Conservation (phyloP, 108 stramenopile genomes). For the Fragilaria radians region DNA sequence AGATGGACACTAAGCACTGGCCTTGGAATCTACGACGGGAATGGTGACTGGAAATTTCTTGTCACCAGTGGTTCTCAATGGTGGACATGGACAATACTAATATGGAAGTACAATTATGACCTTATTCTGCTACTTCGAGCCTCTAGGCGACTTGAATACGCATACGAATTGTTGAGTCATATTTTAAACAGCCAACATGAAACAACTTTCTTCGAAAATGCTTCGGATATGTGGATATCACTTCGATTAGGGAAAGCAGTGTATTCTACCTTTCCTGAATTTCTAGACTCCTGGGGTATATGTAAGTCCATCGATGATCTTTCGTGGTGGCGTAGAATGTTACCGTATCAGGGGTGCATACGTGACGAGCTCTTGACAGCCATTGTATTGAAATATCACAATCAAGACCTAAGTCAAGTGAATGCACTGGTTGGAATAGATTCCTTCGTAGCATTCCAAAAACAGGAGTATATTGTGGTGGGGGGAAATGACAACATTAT, state of each 20-base stretch:
- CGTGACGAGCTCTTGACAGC: constrained; percentile 51
- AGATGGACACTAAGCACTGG: no score
- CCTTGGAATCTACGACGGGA: constrained; percentile 26
- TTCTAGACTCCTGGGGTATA: constrained; percentile 44
- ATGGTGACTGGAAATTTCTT: constrained; percentile 10
- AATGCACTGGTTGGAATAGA: constrained; percentile 64
- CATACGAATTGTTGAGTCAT: constrained; percentile 37
- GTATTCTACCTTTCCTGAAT: constrained; percentile 43
- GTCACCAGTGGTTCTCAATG: constrained; percentile 4
- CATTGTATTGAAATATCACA: constrained; percentile 62
- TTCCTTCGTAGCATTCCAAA: constrained; percentile 38
- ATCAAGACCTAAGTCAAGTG: constrained; percentile 55
- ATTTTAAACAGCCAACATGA: constrained; percentile 29
- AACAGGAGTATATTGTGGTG: constrained; percentile 36
- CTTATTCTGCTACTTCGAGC: constrained; percentile 19
- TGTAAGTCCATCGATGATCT: constrained; percentile 18
- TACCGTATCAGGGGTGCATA: constrained; percentile 41
- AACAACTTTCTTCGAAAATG: constrained; percentile 53
- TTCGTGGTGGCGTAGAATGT: constrained; percentile 24
- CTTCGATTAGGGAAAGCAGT: constrained; percentile 32
- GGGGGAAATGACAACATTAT: constrained; percentile 72
- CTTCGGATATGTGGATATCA: constrained; percentile 57
- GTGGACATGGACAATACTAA: constrained; percentile 5
- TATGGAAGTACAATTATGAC: constrained; percentile 38
- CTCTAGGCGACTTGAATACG: constrained; percentile 6